Conservation (phyloP, 371 early-diverging fungal genomes). For the Apophysomyces variabilis region DNA sequence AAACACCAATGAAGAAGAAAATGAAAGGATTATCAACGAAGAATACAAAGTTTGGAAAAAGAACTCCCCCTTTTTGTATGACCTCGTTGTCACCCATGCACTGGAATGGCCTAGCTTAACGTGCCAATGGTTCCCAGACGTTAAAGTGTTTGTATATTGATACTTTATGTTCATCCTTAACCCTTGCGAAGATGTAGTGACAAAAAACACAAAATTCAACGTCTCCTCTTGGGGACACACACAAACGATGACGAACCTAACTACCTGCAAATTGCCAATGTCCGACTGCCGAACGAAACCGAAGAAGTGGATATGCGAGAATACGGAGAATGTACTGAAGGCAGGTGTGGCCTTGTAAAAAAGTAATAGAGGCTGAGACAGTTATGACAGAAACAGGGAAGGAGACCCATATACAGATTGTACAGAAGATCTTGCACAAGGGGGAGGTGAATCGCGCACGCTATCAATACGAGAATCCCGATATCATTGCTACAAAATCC, state of each 20-base stretch:
- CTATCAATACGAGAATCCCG: slow-evolving; percentile 94
- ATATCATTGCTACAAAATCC: slow-evolving; percentile 98
- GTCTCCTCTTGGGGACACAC: slow-evolving; percentile 94
- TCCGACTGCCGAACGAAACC: slow-evolving; percentile 85
- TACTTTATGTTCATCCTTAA: neutral
- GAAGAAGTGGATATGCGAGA: slow-evolving; percentile 69
- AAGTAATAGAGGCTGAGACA: neutral
- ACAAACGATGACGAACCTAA: slow-evolving; percentile 97
- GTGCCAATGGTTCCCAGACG: slow-evolving; percentile 98
- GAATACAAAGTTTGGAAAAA: slow-evolving; percentile 99
- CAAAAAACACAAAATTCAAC: slow-evolving; percentile 89
- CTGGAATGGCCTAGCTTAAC: slow-evolving; percentile 99
- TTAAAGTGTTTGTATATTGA: slow-evolving; percentile 70
- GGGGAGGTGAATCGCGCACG: slow-evolving; percentile 97
- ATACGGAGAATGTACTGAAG: slow-evolving; percentile 61
- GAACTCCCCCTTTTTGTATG: slow-evolving; percentile 99
- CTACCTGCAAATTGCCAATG: slow-evolving; percentile 93
- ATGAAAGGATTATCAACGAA: slow-evolving; percentile 92
- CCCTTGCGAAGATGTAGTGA: slow-evolving; percentile 73
- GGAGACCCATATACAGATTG: slow-evolving; percentile 84
- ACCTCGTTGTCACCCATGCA: slow-evolving; percentile 97
- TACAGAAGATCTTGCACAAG: slow-evolving; percentile 93
- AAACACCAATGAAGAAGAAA: slow-evolving; percentile 32
- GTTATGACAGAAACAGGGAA: slow-evolving; percentile 28
- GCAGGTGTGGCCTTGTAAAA: slow-evolving; percentile 5